Evolutionary conservation across 106 monocot species (phyloP).

Genomic region (Dioscorea alata): DNA sequence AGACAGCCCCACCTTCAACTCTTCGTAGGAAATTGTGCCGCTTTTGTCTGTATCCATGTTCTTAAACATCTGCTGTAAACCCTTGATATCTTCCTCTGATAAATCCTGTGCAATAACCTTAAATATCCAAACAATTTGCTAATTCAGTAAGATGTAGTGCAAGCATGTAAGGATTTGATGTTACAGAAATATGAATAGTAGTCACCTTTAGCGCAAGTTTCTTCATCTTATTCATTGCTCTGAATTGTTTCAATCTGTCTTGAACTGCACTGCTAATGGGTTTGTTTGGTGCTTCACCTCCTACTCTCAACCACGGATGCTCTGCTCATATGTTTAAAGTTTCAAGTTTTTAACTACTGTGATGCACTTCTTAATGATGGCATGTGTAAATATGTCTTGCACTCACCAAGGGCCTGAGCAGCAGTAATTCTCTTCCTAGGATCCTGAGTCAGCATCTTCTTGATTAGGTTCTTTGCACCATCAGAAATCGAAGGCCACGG

Average conservation of each 20-base stretch:
- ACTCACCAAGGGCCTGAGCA: slow-evolving; percentile 67
- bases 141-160: no score
- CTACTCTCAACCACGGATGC: slow-evolving; percentile 65
- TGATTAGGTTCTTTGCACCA: slow-evolving; percentile 67
- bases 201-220: slow-evolving; percentile 65
- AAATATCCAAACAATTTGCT: background rate
- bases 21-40: slow-evolving; percentile 72
- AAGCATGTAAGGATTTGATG: no score
- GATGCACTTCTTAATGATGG: background rate
- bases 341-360: background rate
- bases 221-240: slow-evolving; percentile 87
- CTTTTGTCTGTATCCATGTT: slow-evolving; percentile 73
- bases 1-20: slow-evolving; percentile 51
- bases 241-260: slow-evolving; percentile 76
- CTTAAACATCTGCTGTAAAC: slow-evolving; percentile 70
- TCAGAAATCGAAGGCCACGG: slow-evolving; percentile 75
- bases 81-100: slow-evolving; percentile 70
- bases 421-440: slow-evolving; percentile 60
- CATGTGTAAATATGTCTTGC: background rate
- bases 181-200: background rate
- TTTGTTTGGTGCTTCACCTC: slow-evolving; percentile 54
- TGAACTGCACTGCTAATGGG: slow-evolving; percentile 72
- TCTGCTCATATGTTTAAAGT: slow-evolving; percentile 24
- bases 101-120: slow-evolving; percentile 83
- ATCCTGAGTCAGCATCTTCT: no score